Base-by-base conservation (phyloP, 2,329 filamentous ascomycete species). In the Trichoderma citrinoviride region DNA sequence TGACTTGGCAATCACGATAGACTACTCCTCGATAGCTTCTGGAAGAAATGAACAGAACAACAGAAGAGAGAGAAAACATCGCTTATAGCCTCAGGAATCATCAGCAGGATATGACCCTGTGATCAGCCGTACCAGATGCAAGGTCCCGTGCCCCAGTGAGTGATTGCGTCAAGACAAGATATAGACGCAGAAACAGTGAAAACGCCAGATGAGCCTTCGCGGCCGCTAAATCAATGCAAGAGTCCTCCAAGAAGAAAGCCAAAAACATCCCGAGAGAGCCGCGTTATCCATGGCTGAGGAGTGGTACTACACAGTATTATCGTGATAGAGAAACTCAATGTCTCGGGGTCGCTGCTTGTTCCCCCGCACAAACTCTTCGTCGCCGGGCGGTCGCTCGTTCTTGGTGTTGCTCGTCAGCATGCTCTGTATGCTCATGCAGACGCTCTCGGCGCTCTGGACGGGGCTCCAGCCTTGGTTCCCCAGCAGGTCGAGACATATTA, bases 391-490 rank as follows among this genome's bases (percentile, higher is more conserved):
- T 40, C 95, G 84, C 78, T 98, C 93, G 72, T 94, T 90, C 79
- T 93, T 94, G 12, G 87, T 90, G 76, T 99, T 99, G 67, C 94
- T 93, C 1, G 95, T 97, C 73, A 99, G 79, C 95, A 99, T 99
- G 80, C 92, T 97, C 79, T 99, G 95, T 62, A 99, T 85, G 77
- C 92, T 96, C 86, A 99, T 95, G 81, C 93, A 97, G 27, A 99
- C 89, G 73, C 91, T 96, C 81, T 98, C 94, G 8, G 97, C 95
- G 66, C 94, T 97, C 75, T 99, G 95, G 0, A 99, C 94, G 0
- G 95, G 95, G 54, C 90, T 95, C 95, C 95, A 99, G 64, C 95
- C 95, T 68, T 92, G 89, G 10, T 85, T 82, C 60, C 92, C 92
- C 8, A 99, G 87, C 1, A 99, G 85, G 72, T 99, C 95, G 55